phyloP scores from a whole-genome alignment of 2,329 filamentous ascomycete genomes.

The Clarireedia monteithiana region DNA sequence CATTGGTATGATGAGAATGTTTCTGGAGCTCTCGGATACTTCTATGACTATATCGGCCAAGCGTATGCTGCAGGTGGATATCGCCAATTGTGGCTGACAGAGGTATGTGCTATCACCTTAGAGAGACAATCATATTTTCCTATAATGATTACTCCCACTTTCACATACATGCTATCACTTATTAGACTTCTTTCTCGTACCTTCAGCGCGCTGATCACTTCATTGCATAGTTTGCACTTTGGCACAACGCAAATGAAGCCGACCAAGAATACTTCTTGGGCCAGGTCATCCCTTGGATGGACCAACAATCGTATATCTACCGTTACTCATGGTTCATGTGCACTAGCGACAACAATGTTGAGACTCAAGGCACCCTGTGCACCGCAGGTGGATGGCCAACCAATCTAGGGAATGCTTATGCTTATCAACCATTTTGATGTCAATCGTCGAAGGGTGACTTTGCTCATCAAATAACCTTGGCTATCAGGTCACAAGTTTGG shows the following conservation, averaged over 20 bases:
- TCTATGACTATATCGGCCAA: not conserved
- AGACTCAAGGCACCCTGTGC: not conserved
- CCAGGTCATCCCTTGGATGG: constrained; percentile 36
- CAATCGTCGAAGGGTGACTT: not conserved
- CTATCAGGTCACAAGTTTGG: not conserved
- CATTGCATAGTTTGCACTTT: not conserved
- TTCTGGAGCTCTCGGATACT: constrained; percentile 34
- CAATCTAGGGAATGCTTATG: not conserved
- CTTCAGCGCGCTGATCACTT: not conserved
- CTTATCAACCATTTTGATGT: not conserved
- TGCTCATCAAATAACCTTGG: no score
- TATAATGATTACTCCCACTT: not conserved
- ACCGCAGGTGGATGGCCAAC: not conserved
- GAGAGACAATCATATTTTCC: no score
- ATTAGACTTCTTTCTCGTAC: not conserved
- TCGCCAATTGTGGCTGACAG: constrained; percentile 1
- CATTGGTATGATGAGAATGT: constrained; percentile 38
- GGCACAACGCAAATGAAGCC: constrained; percentile 12
- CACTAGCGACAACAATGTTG: not conserved
- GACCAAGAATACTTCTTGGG: constrained; percentile 32
- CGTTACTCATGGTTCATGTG: constrained; percentile 9
- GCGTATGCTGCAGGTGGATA: not conserved
- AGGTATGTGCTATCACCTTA: not conserved
- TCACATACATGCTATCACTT: no score
- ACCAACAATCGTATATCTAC: constrained; percentile 24